phyloP scores from a whole-genome alignment of 768 basidiomycete genomes.

The Hebeloma cylindrosporum region DNA sequence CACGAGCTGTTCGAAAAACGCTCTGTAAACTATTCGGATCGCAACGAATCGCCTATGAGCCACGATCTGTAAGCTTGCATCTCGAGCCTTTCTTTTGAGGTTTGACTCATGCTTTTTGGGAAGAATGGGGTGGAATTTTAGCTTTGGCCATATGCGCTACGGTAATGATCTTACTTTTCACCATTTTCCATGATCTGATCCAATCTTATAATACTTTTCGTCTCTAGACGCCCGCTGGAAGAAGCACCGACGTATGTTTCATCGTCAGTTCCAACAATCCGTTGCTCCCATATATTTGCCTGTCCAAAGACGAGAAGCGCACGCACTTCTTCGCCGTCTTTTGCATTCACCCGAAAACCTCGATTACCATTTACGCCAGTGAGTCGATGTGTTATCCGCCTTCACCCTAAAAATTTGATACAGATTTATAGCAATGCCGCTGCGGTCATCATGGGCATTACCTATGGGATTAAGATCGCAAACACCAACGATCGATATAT shows the following conservation, averaged over 20 bases:
- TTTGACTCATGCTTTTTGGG: conserved; percentile 2
- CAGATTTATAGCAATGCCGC: conserved; percentile 42
- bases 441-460: conserved; percentile 52
- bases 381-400: conserved; percentile 16
- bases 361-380: conserved; percentile 52
- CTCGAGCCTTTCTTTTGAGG: neutral
- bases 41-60: conserved; percentile 47
- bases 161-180: conserved; percentile 19
- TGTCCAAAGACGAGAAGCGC: conserved; percentile 44
- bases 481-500: conserved; percentile 47
- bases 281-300: conserved; percentile 42
- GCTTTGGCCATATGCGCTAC: conserved; percentile 55
- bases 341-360: conserved; percentile 43
- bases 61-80: conserved; percentile 41
- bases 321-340: conserved; percentile 44
- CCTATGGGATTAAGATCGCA: conserved; percentile 49
- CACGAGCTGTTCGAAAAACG: conserved; percentile 58
- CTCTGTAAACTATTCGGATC: conserved; percentile 56
- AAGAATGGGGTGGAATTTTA: conserved; percentile 46
- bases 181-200: neutral
- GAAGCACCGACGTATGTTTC: conserved; percentile 52
- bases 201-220: too few species aligned
- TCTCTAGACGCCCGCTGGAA: conserved; percentile 51
- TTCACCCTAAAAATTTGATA: neutral
- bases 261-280: conserved; percentile 49